Evolutionary conservation across 768 basidiomycete species (phyloP).

Genomic region (Candolleomyces efflorescens): DNA sequence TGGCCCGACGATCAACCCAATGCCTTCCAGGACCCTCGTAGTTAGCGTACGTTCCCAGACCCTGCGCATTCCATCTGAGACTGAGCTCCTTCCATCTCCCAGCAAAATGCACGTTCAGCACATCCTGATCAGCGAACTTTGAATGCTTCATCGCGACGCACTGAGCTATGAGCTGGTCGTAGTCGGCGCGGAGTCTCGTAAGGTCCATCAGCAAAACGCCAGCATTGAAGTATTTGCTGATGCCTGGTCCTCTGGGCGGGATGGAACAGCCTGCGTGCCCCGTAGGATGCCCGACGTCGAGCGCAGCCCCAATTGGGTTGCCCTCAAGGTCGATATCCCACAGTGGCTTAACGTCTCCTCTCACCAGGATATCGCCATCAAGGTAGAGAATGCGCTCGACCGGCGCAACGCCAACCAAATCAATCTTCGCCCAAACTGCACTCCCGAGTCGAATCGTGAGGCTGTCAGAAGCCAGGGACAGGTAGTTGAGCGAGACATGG

Average conservation of each 20-base stretch:
- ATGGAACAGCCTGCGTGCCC: slow-evolving; percentile 32
- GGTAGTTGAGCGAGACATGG: slow-evolving; percentile 39
- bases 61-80: slow-evolving; percentile 53
- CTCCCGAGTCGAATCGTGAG: slow-evolving; percentile 22
- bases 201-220: slow-evolving; percentile 53
- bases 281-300: slow-evolving; percentile 47
- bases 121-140: slow-evolving; percentile 45
- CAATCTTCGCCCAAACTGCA: slow-evolving; percentile 47
- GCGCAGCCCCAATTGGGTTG: slow-evolving; percentile 37
- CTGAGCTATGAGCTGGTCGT: slow-evolving; percentile 22
- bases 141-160: slow-evolving; percentile 24
- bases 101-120: slow-evolving; percentile 43
- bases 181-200: slow-evolving; percentile 25
- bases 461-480: slow-evolving; percentile 29
- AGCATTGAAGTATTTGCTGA: slow-evolving; percentile 47
- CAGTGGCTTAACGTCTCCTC: slow-evolving; percentile 31
- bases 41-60: slow-evolving; percentile 49
- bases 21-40: slow-evolving; percentile 30
- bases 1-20: slow-evolving; percentile 24
- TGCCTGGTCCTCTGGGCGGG: slow-evolving; percentile 2
- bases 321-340: slow-evolving; percentile 44
- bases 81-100: slow-evolving; percentile 37
- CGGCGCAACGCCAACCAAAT: slow-evolving; percentile 41
- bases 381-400: slow-evolving; percentile 49
- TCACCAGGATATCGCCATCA: slow-evolving; percentile 49